Conservation (phyloP, 345 rosid species). For the Nephelium lappaceum region DNA sequence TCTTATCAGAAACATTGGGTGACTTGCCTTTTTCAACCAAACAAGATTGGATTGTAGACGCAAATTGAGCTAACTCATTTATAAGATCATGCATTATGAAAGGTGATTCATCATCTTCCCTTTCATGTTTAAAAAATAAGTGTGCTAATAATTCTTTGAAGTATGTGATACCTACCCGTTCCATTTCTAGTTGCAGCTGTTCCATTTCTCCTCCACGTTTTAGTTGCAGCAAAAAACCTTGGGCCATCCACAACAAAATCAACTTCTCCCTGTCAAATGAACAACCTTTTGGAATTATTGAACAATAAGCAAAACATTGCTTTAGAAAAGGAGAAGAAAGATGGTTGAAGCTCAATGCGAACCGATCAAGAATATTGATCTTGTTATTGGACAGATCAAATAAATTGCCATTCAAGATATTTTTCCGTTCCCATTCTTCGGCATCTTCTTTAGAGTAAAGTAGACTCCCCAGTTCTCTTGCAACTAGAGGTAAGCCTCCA, state of each 20-base stretch:
- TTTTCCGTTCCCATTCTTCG: slow-evolving; percentile 41
- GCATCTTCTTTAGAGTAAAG: slow-evolving; percentile 29
- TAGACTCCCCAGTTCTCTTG: slow-evolving; percentile 42
- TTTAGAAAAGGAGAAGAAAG: slow-evolving; percentile 36
- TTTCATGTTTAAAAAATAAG: slow-evolving; percentile 29
- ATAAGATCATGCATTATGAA: slow-evolving; percentile 45
- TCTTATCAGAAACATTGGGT: slow-evolving; percentile 12
- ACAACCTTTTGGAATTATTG: slow-evolving; percentile 37
- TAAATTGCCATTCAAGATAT: slow-evolving; percentile 33
- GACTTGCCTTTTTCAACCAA: slow-evolving; percentile 28
- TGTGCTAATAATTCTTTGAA: slow-evolving; percentile 32
- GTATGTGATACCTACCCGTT: slow-evolving; percentile 36
- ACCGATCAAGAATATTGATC: slow-evolving; percentile 31
- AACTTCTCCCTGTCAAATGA: slow-evolving; percentile 30
- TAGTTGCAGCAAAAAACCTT: slow-evolving; percentile 35
- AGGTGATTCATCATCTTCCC: slow-evolving; percentile 11
- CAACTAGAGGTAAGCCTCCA: slow-evolving; percentile 41
- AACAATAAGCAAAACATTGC: slow-evolving; percentile 42
- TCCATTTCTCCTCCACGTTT: slow-evolving; percentile 21
- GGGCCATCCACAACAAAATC: slow-evolving; percentile 44
- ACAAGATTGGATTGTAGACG: slow-evolving; percentile 37
- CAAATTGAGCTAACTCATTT: slow-evolving; percentile 42
- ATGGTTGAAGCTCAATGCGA: slow-evolving; percentile 33
- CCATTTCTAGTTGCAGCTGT: too few species aligned
- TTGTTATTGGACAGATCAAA: slow-evolving; percentile 48